Evolutionary conservation across 345 rosid genomes (phyloP), one percentile per base, ranked within the genome.

Genomic region (Camelina sativa): DNA sequence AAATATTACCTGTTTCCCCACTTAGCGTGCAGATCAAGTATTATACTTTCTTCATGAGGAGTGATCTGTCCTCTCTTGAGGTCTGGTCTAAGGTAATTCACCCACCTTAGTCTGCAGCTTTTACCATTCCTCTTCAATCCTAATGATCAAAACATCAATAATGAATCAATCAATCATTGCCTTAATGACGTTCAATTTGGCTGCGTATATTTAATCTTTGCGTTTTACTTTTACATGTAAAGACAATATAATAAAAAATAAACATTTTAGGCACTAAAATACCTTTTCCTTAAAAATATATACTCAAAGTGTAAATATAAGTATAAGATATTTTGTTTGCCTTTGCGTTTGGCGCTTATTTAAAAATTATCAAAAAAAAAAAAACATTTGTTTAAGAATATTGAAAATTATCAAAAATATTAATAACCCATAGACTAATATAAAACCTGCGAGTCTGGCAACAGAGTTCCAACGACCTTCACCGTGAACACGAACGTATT

Each of bases 391-490:
- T 34, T 6, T 34, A 34, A 34, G 8, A 34, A 34, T 34, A 34
- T 34, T 34, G 9, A 34, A 34, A 6, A 34, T 34, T 7, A 8
- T 34, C 8, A 34, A 34, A 6, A 34, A 34, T 34, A 6, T 6
- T 7, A 9, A 2, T 7, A 34, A 8, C 2, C 37, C 37, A 34
- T 34, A 34, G 7, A 34, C 37, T 34, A 43, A 16, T 34, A 43
- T 51, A 30, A 23, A 34, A 90, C 97, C 94, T 66, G 88, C 81
- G 71, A 86, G 89, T 79, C 85, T 85, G n/a, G 97, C 84, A n/a
- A 91, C 94, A 78, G 97, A 86, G 81, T 85, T 88, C 97, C 97
- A 91, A 78, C 97, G 82, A 43, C 97, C 94, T 83, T 91, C 94
- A 15, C 91, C 97, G 46, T 91, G 95, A 56, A 80, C 6, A 65